Conservation (phyloP, 2,329 filamentous ascomycete genomes). For the Aspergillus arachidicola region DNA sequence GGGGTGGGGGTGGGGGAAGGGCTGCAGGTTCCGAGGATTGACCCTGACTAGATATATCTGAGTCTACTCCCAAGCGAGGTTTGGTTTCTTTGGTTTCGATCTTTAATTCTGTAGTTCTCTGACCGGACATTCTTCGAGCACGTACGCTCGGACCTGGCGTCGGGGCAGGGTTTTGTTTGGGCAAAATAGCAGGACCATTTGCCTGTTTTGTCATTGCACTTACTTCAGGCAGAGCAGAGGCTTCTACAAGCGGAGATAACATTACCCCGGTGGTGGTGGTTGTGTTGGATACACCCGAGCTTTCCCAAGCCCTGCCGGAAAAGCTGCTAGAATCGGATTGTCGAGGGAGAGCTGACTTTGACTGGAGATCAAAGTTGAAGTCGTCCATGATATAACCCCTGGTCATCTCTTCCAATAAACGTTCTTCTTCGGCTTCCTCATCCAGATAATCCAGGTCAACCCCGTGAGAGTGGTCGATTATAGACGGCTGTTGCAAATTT, state of each 20-base stretch:
- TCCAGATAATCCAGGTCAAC: slow-evolving; percentile 53
- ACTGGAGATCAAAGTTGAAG: slow-evolving; percentile 72
- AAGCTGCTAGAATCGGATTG: slow-evolving; percentile 81
- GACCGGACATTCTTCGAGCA: slow-evolving; percentile 76
- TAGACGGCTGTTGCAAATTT: slow-evolving; percentile 38
- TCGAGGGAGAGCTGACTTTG: slow-evolving; percentile 69
- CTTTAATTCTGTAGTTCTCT: slow-evolving; percentile 79
- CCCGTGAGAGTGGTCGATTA: slow-evolving; percentile 23
- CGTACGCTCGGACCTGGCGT: slow-evolving; percentile 59
- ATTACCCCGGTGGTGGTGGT: slow-evolving; percentile 67
- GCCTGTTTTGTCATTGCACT: slow-evolving; percentile 44
- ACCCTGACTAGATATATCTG: slow-evolving; percentile 29
- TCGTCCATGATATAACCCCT: slow-evolving; percentile 80
- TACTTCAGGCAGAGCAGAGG: slow-evolving; percentile 43
- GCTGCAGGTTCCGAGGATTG: slow-evolving; percentile 28
- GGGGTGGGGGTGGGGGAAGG: slow-evolving; percentile 26
- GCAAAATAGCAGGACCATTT: slow-evolving; percentile 1
- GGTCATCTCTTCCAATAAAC: slow-evolving; percentile 84
- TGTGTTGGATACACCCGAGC: slow-evolving; percentile 73
- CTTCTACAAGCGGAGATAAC: slow-evolving; percentile 73
- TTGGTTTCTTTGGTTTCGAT: slow-evolving; percentile 84
- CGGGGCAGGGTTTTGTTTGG: slow-evolving; percentile 9
- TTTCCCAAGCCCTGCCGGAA: slow-evolving; percentile 79
- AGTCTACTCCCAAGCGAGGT: slow-evolving; percentile 32
- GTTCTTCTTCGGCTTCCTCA: slow-evolving; percentile 71